phyloP scores from a whole-genome alignment of 108 stramenopile genomes.

The Nannochloropsis oceanica region DNA sequence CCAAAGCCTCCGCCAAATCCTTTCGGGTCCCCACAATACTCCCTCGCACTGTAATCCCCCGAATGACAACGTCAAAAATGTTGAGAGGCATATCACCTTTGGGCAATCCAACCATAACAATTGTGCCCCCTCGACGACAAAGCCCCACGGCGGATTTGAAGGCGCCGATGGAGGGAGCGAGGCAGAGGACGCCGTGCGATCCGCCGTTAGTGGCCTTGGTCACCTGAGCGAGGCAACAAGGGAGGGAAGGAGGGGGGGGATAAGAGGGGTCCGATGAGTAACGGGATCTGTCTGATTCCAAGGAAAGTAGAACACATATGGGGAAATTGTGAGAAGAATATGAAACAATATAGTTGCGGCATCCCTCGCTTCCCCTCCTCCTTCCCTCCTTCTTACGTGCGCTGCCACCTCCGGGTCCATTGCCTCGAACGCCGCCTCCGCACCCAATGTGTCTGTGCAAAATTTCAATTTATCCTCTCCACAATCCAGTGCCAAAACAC shows the following conservation, averaged over 20 bases:
- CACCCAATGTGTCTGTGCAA: constrained; percentile 3
- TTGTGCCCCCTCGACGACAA: not conserved
- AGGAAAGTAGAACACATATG: not conserved
- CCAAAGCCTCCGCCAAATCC: not conserved
- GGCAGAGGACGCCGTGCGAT: not conserved
- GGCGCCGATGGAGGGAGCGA: not conserved
- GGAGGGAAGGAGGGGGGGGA: no score
- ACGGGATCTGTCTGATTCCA: no score
- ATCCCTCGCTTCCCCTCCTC: not conserved
- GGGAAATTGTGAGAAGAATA: not conserved
- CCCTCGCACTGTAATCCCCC: not conserved
- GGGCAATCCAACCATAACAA: not conserved
- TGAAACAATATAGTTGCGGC: not conserved
- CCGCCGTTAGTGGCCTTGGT: not conserved
- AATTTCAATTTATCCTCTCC: not conserved
- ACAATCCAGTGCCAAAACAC: not conserved
- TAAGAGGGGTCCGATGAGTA: no score
- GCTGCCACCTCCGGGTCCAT: not conserved
- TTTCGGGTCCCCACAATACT: not conserved
- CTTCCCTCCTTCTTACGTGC: not conserved
- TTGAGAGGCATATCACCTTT: not conserved
- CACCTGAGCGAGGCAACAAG: not conserved
- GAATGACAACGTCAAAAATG: not conserved
- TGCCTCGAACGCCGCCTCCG: not conserved
- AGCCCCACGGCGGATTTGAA: not conserved